Evolutionary conservation across 257 asterid genomes (phyloP), one percentile per base, ranked within the genome.

Genomic region (Rehmannia glutinosa): DNA sequence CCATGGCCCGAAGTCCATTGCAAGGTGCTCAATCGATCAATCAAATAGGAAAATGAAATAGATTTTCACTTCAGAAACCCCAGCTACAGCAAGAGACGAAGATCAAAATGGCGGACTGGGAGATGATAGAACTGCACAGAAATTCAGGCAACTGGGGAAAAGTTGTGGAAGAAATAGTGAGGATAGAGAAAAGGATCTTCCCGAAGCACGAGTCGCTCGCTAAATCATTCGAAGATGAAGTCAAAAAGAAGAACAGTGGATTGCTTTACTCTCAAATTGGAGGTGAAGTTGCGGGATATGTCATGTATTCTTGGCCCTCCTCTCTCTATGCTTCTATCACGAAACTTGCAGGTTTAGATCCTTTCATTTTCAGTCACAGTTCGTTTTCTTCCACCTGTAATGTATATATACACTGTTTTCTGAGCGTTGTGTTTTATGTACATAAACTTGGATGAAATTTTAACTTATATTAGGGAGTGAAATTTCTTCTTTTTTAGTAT

Each of bases 131-230:
- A 60, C 82, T 92, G 61, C 78, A 68, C 6, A 83, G 82, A 65
- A 86, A 80, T 66, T 84, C 97, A 13, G 19, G 62, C 53, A 73
- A 72, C 23, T 81, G 86, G 76, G 74, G 33, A 3, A 70, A 81
- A 52, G 62, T 77, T 60, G 83, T 90, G 59, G 93, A 83, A 19
- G 96, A 84, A 12, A 84, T 92, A 6, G 87, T 83, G 59, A 80
- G 86, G 71, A 86, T 86, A 36, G 98, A 92, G 96, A 92, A 84
- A 64, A 79, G 77, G 80, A 61, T 82, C 19, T 92, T 92, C 75
- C 98, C 98, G 0, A 92, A 92, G 72, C 97, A 90, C 73, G 97
- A 92, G 72, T 92, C 97, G 3, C 87, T 92, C 1, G 88, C 98
- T 55, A 77, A 82, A 39, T 79, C 84, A 6, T 92, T 92, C 66